phyloP scores from a whole-genome alignment of 306 rosid species.

The Cucurbita argyrosperma region DNA sequence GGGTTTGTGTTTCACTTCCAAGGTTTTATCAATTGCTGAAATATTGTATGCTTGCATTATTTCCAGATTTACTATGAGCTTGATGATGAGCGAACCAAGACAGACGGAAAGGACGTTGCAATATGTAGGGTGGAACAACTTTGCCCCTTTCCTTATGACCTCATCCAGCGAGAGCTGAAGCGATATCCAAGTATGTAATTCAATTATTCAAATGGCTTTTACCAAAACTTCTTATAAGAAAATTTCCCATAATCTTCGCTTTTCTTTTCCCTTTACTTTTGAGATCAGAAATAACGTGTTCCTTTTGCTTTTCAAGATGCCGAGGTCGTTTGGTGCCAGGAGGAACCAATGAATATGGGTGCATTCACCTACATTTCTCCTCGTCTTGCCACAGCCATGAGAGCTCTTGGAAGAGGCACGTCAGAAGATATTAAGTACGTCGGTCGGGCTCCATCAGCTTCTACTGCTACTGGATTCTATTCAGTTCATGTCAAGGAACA shows the following conservation, averaged over 20 bases:
- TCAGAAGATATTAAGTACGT: conserved; percentile 55
- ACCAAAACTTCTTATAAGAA: neutral
- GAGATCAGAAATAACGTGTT: neutral
- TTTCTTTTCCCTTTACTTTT: too few relatives aligned
- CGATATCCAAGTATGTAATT: conserved; percentile 75
- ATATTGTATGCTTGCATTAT: neutral
- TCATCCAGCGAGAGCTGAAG: conserved; percentile 78
- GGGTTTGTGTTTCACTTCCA: neutral
- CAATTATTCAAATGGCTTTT: neutral
- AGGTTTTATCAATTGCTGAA: neutral
- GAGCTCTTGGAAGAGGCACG: conserved; percentile 52
- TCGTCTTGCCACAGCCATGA: conserved; percentile 66
- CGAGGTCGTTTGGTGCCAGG: conserved; percentile 94
- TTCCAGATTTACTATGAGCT: conserved; percentile 86
- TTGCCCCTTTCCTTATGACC: conserved; percentile 95
- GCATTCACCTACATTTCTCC: conserved; percentile 59
- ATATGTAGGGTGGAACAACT: conserved; percentile 92
- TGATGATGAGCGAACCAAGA: conserved; percentile 61
- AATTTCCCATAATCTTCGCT: neutral
- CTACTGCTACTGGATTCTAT: conserved; percentile 84
- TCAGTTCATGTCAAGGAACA: conserved; percentile 77
- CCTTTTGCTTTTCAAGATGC: conserved; percentile 44
- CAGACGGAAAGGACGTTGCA: conserved; percentile 63
- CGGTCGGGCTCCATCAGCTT: conserved; percentile 89
- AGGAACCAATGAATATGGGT: conserved; percentile 99